A percentile compares a stretch with the other conserved stretches of the same genome.
Conservation (phyloP, 73 alveolate genomes). For the Paramecium tetraurelia region DNA sequence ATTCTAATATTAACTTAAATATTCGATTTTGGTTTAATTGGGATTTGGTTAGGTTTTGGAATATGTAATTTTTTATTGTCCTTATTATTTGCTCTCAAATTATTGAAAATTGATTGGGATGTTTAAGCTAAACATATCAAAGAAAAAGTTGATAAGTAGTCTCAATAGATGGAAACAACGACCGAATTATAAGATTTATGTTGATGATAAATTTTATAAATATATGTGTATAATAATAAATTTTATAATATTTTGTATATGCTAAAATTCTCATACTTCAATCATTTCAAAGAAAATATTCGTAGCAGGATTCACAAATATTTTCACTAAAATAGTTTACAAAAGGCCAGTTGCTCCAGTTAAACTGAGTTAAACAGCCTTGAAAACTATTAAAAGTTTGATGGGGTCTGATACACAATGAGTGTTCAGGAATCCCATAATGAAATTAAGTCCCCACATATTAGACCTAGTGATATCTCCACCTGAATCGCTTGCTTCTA, state of each 20-base stretch:
- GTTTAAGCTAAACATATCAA: not conserved
- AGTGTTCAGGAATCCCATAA: not conserved
- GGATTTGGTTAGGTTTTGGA: slow-evolving; percentile 41
- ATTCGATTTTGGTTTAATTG: not conserved
- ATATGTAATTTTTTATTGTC: not conserved
- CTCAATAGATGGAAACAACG: not conserved
- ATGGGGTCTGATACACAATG: not conserved
- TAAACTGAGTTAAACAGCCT: not conserved
- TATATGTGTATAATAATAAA: not conserved
- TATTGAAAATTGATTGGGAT: not conserved
- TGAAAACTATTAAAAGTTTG: not conserved
- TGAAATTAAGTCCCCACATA: slow-evolving; percentile 5
- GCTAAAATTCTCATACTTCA: not conserved
- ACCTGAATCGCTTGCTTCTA: not conserved
- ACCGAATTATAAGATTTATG: not conserved
- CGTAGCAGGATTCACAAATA: not conserved
- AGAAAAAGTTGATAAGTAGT: not conserved
- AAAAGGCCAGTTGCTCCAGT: not conserved
- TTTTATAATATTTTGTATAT: not conserved
- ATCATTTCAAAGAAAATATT: not conserved
- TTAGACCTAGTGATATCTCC: slow-evolving; percentile 21
- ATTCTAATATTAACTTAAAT: not conserved
- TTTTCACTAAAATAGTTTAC: not conserved
- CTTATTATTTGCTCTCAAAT: not conserved
- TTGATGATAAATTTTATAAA: not conserved